Base-by-base conservation (phyloP, 495 filamentous ascomycete genomes). In the Chaetomidium leptoderma region DNA sequence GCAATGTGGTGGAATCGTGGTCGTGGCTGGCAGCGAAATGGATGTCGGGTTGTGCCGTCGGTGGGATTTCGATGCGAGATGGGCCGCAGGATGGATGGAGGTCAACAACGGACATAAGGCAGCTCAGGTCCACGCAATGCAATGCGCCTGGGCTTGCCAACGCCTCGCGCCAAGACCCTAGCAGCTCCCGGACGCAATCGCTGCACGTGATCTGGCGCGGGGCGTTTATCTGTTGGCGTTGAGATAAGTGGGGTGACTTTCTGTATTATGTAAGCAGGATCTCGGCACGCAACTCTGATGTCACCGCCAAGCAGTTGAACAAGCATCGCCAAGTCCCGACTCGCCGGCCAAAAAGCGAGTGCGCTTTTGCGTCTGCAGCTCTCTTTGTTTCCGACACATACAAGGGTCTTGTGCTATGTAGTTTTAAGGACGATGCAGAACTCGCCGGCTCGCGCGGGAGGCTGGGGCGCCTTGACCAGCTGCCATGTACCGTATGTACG, bases 61-160 rank as follows among this genome's bases (percentile, higher is more conserved):
- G 44, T 46, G 49, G 33, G 3, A 32, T 9, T 47, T 63, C 40
- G 50, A 27, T 57, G 54, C 26, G 32, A 23, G 44, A 32, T 50
- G 23, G n/a, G 40, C 19, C n/a, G n/a, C n/a, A n/a, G n/a, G n/a
- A n/a, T n/a, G n/a, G n/a, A n/a, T n/a, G n/a, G n/a, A n/a, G n/a
- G 57, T 45, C 29, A 55, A 46, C 32, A 49, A 47, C 29, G 30
- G 36, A 27, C 36, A 11, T 46, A 61, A 70, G 68, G 68, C 68
- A 70, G 66, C 68, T 63, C 46, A 62, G 66, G 68, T 66, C 68
- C 55, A 70, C 68, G 68, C 68, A 70, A 70, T 61, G 53, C 62
- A 23, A 17, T 39, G 40, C 46, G 36, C 39, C 63, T 37, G 27
- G 35, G 26, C 14, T 37, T 8, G 47, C 32, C 21, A 24, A 36